Conservation (phyloP, 2,329 filamentous ascomycete species). For the Cladophialophora carrionii region DNA sequence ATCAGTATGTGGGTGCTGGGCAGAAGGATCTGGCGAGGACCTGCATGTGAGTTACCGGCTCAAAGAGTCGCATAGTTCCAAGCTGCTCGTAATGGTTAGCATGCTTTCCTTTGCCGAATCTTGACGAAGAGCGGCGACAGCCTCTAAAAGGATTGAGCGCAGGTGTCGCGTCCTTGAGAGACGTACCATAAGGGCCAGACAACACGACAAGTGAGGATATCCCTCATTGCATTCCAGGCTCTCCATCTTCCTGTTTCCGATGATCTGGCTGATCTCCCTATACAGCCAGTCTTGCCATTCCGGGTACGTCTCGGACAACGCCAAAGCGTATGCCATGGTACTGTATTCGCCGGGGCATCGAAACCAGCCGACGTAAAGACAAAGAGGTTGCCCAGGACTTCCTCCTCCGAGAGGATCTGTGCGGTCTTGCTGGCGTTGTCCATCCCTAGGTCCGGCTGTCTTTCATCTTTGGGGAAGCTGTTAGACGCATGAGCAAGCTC, state of each 20-base stretch:
- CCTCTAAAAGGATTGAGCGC: too few relatives aligned
- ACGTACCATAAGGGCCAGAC: constrained; percentile 55
- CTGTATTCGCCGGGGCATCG: constrained; percentile 57
- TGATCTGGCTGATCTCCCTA: constrained; percentile 53
- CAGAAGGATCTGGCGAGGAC: background rate
- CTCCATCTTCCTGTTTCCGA: constrained; percentile 38
- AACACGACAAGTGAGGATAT: constrained; percentile 52
- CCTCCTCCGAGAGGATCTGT: constrained; percentile 29
- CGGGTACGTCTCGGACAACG: constrained; percentile 52
- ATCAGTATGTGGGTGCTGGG: background rate
- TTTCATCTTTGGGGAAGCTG: constrained; percentile 14
- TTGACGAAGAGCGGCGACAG: too few relatives aligned
- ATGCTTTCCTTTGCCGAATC: background rate
- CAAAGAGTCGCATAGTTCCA: constrained; percentile 52
- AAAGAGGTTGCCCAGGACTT: constrained; percentile 37
- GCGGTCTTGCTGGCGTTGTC: constrained; percentile 6
- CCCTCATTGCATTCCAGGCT: constrained; percentile 48
- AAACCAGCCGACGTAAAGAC: constrained; percentile 36
- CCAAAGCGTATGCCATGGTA: constrained; percentile 55
- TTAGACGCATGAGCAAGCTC: constrained; percentile 30
- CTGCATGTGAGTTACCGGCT: constrained; percentile 46
- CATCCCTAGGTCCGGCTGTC: background rate
- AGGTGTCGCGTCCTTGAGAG: background rate
- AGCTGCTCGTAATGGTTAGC: constrained; percentile 34
- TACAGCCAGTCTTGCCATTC: constrained; percentile 58